Conservation (phyloP, 1,284 basidiomycete species). For the Apiotrichum laibachii region DNA sequence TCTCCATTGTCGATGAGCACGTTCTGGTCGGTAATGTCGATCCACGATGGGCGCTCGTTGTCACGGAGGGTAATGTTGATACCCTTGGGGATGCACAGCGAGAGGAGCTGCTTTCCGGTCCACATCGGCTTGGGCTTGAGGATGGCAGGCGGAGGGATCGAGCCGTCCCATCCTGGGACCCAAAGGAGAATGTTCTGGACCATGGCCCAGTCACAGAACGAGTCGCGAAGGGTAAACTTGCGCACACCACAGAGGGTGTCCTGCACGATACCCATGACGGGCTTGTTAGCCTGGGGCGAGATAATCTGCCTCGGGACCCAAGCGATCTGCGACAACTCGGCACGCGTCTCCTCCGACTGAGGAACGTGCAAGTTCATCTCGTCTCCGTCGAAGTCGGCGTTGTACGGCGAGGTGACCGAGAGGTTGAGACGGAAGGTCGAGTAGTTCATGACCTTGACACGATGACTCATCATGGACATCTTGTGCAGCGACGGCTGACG, state of each 20-base stretch:
- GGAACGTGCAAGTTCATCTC: constrained; percentile 99
- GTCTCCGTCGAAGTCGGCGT: constrained; percentile 98
- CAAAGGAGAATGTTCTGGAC: constrained; percentile 97
- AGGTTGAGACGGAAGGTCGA: constrained; percentile 68
- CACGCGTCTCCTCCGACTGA: constrained; percentile 98
- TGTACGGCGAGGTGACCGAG: constrained; percentile 55
- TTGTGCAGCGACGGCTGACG: constrained; percentile 98
- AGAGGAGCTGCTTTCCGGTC: constrained; percentile 97
- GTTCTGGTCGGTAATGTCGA: constrained; percentile 86
- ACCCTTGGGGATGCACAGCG: constrained; percentile 88
- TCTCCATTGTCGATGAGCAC: constrained; percentile 98
- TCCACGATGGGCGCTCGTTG: constrained; percentile 73
- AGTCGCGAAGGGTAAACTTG: constrained; percentile 93
- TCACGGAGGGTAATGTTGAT: constrained; percentile 80
- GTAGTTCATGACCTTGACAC: constrained; percentile 96
- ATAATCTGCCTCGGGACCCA: constrained; percentile 90
- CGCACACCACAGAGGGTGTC: constrained; percentile 97
- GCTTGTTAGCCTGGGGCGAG: constrained; percentile 98
- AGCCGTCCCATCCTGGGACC: constrained; percentile 96
- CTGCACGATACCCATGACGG: constrained; percentile 99
- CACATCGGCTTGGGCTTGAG: constrained; percentile 96
- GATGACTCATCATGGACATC: constrained; percentile 99
- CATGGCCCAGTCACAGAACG: constrained; percentile 86
- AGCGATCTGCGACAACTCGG: constrained; percentile 94
- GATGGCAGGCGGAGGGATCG: constrained; percentile 87